Evolutionary conservation across 306 rosid genomes (phyloP).

Genomic region (Prinsepia uniflora): DNA sequence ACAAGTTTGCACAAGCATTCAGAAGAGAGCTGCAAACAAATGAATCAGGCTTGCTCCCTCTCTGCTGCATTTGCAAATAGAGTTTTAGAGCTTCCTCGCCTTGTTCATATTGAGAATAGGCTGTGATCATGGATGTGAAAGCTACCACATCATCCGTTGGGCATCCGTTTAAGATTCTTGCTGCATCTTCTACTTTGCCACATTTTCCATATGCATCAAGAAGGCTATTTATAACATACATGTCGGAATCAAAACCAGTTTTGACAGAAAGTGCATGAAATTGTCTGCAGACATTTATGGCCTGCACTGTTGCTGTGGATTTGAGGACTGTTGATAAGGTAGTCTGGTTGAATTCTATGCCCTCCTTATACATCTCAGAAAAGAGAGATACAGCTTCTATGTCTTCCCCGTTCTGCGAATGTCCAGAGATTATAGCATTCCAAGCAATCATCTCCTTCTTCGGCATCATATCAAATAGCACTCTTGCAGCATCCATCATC

Average conservation of each 20-base stretch:
- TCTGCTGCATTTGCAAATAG: conserved; percentile 59
- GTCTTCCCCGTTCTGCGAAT: conserved; percentile 59
- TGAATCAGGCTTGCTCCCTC: conserved; percentile 56
- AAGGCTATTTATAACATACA: conserved; percentile 74
- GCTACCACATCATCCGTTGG: conserved; percentile 75
- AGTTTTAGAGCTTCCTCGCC: conserved; percentile 84
- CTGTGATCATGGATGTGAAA: conserved; percentile 85
- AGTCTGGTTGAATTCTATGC: conserved; percentile 63
- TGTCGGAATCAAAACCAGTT: conserved; percentile 63
- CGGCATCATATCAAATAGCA: conserved; percentile 51
- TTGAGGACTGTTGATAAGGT: conserved; percentile 75
- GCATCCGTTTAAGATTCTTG: conserved; percentile 60
- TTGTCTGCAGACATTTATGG: conserved; percentile 49
- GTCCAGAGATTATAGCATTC: conserved; percentile 79
- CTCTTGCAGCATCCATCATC: conserved; percentile 64
- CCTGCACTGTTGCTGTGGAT: conserved; percentile 62
- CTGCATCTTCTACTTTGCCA: conserved; percentile 48
- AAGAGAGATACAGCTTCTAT: conserved; percentile 54
- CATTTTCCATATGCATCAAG: conserved; percentile 82
- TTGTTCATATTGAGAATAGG: conserved; percentile 70
- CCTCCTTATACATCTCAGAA: conserved; percentile 44
- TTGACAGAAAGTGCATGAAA: conserved; percentile 65
- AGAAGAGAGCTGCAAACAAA: conserved; percentile 86
- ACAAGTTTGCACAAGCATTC: conserved; percentile 78
- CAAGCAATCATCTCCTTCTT: conserved; percentile 58